A percentile compares a stretch with the other conserved stretches of the same genome.
Evolutionary conservation across 2,329 filamentous ascomycete species (phyloP).

Genomic region (Lecanoromycetidae sp.): DNA sequence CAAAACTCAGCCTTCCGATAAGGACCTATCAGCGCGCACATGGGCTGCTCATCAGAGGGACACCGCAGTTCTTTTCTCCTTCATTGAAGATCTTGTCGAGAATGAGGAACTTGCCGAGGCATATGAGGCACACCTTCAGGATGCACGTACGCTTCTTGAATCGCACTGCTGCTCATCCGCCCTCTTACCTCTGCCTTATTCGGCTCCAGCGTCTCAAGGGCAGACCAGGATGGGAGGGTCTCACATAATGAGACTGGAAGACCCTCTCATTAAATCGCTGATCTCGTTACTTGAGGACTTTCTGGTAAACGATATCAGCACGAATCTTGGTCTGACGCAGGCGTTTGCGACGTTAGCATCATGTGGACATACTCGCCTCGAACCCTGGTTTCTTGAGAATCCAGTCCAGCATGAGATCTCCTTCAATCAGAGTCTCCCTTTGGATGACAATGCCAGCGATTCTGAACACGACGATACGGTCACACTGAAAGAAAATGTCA

Average conservation of each 20-base stretch:
- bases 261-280: conserved; percentile 42
- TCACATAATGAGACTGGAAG: conserved; percentile 49
- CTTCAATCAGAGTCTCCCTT: background rate
- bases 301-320: conserved; percentile 81
- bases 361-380: conserved; percentile 72
- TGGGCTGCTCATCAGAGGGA: conserved; percentile 65
- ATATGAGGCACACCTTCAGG: conserved; percentile 60
- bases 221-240: conserved; percentile 42
- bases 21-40: conserved; percentile 48
- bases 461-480: conserved; percentile 7
- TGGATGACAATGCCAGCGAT: background rate
- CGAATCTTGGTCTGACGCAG: conserved; percentile 78
- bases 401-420: conserved; percentile 30
- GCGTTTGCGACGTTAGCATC: conserved; percentile 68
- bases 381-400: conserved; percentile 78
- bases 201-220: background rate
- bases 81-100: conserved; percentile 57
- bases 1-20: conserved; percentile 48
- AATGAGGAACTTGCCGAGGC: conserved; percentile 59
- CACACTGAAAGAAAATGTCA: background rate
- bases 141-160: conserved; percentile 57
- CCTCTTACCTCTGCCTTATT: conserved; percentile 46
- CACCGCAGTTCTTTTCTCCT: conserved; percentile 55
- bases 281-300: conserved; percentile 60
- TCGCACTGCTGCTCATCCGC: conserved; percentile 61